These are phyloP conservation scores for Venturia oleaginea DNA, from an alignment of 2,329 filamentous ascomycete species.

Conservation along the genomic window DNA sequence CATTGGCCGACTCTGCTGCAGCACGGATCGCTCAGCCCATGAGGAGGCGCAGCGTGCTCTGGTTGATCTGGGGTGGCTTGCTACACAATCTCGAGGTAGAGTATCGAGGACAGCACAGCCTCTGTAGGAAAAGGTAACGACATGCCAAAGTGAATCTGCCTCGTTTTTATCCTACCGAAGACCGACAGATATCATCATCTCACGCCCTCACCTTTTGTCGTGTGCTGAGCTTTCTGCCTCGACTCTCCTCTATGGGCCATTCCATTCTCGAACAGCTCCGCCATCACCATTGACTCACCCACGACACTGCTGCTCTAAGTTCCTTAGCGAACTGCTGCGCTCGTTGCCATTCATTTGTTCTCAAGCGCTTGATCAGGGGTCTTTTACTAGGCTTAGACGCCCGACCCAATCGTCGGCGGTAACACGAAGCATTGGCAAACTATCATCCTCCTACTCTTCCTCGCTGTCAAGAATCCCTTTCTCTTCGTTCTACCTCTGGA, in stretches of 20 bases:
- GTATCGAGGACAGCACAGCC: background rate
- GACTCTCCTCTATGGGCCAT: background rate
- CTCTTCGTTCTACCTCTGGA: background rate
- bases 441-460: background rate
- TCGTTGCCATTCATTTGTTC: background rate
- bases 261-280: background rate
- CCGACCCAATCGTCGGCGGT: background rate
- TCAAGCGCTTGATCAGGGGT: background rate
- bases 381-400: background rate
- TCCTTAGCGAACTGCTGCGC: background rate
- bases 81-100: background rate
- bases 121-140: background rate
- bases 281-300: background rate
- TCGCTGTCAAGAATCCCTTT: background rate
- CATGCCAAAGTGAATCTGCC: background rate
- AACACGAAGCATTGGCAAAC: background rate
- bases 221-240: background rate
- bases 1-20: background rate
- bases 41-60: background rate
- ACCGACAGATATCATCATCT: background rate
- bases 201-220: background rate
- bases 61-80: background rate
- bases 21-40: background rate
- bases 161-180: background rate
- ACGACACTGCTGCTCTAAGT: background rate